phyloP scores from a whole-genome alignment of 1,284 basidiomycete species.

The Leccinum fallax region DNA sequence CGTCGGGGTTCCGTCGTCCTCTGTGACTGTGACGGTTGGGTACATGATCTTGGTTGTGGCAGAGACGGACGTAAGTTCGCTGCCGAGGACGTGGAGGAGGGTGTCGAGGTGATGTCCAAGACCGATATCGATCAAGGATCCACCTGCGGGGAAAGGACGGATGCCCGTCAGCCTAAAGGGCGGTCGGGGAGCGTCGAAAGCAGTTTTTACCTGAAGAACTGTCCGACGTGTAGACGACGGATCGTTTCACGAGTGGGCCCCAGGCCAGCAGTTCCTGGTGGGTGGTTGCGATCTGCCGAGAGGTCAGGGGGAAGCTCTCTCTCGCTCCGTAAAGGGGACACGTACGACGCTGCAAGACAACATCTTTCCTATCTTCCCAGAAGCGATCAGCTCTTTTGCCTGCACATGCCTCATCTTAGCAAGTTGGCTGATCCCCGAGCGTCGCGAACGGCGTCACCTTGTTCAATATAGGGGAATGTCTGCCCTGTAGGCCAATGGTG shows the following conservation, averaged over 20 bases:
- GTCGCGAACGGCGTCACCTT: background rate
- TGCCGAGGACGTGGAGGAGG: constrained; percentile 18
- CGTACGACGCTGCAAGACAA: constrained; percentile 18
- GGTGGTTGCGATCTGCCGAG: constrained; percentile 8
- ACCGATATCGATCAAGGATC: constrained; percentile 10
- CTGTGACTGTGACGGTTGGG: constrained; percentile 10
- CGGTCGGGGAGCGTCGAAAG: background rate
- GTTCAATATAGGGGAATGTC: constrained; percentile 16
- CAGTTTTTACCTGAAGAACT: constrained; percentile 4
- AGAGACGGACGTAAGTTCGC: constrained; percentile 9
- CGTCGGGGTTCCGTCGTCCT: constrained; percentile 18
- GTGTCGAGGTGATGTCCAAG: constrained; percentile 17
- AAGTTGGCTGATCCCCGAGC: background rate
- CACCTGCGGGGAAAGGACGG: constrained; percentile 1
- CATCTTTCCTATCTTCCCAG: constrained; percentile 14
- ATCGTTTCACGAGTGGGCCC: constrained; percentile 14
- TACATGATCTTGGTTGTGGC: constrained; percentile 15
- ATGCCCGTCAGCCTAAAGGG: background rate
- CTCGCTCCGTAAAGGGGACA: background rate
- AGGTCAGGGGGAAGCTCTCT: no score
- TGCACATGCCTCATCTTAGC: background rate
- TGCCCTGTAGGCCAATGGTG: constrained; percentile 15
- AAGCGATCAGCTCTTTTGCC: constrained; percentile 16
- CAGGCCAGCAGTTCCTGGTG: constrained; percentile 6
- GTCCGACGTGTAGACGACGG: constrained; percentile 8